A percentile compares a stretch with the other conserved stretches of the same genome.
Conservation (phyloP, 179 eudicot genomes). For the Patellifolia procumbens region DNA sequence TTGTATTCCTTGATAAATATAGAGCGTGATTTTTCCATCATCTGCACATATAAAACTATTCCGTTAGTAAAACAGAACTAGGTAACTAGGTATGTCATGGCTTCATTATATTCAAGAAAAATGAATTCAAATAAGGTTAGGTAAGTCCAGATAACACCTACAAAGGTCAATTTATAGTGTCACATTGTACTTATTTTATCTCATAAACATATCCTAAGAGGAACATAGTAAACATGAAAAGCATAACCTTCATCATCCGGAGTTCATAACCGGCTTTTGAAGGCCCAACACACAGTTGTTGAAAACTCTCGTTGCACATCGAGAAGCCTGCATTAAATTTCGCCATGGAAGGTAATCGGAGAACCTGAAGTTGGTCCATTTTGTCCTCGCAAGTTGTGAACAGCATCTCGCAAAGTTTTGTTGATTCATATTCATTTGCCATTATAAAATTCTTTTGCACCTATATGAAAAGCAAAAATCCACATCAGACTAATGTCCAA, state of each 20-base stretch:
- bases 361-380: constrained; percentile 83
- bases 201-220: neutral
- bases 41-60: constrained; percentile 46
- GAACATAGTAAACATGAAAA: constrained; percentile 2
- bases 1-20: constrained; percentile 91
- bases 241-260: constrained; percentile 82
- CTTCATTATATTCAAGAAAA: too few species aligned
- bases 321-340: constrained; percentile 65
- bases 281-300: constrained; percentile 57
- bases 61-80: neutral
- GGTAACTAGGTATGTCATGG: neutral
- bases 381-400: constrained; percentile 82
- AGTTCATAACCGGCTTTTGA: constrained; percentile 73
- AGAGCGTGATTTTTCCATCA: constrained; percentile 86
- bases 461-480: constrained; percentile 36
- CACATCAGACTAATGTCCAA: neutral
- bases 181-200: neutral
- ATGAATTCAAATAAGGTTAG: neutral
- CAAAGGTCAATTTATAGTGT: neutral
- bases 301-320: constrained; percentile 85
- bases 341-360: constrained; percentile 96
- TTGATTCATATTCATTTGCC: constrained; percentile 82
- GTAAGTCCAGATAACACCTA: neutral
- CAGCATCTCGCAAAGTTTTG: constrained; percentile 78
- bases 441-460: constrained; percentile 63